A percentile compares a stretch with the other conserved stretches of the same genome.
phyloP scores from a whole-genome alignment of 129 eudicot genomes.

The Solidago caesia region DNA sequence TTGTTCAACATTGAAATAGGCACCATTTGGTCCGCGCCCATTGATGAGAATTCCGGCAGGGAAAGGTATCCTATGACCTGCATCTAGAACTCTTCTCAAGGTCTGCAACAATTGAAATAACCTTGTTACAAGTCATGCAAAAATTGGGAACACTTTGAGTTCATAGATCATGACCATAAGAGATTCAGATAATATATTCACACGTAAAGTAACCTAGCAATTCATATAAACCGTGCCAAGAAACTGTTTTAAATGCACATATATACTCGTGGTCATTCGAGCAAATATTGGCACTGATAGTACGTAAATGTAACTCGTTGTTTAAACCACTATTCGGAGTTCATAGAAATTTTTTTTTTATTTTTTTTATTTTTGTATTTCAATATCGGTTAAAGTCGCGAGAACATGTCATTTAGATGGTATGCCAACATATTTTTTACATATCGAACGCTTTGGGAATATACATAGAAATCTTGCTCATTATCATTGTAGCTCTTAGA shows the following conservation, averaged over 20 bases:
- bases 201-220: not conserved
- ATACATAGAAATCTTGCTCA: too few species aligned
- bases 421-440: too few species aligned
- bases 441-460: too few species aligned
- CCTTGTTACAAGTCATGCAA: constrained; percentile 1
- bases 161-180: not conserved
- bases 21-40: constrained; percentile 77
- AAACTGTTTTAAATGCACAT: not conserved
- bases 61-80: constrained; percentile 63
- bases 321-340: too few species aligned
- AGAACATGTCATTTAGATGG: too few species aligned
- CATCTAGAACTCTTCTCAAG: constrained; percentile 60
- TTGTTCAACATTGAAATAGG: constrained; percentile 65
- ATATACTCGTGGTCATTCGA: too few species aligned
- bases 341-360: too few species aligned
- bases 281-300: too few species aligned
- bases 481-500: too few species aligned
- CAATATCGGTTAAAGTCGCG: too few species aligned
- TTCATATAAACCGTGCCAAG: not conserved
- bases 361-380: too few species aligned
- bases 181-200: not conserved
- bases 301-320: too few species aligned
- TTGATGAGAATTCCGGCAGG: constrained; percentile 84
- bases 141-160: not conserved
- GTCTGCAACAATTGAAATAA: constrained; percentile 38